Evolutionary conservation across 2,329 filamentous ascomycete genomes (phyloP), one percentile per base, ranked within the genome.

Genomic region (Epichloe baconii): DNA sequence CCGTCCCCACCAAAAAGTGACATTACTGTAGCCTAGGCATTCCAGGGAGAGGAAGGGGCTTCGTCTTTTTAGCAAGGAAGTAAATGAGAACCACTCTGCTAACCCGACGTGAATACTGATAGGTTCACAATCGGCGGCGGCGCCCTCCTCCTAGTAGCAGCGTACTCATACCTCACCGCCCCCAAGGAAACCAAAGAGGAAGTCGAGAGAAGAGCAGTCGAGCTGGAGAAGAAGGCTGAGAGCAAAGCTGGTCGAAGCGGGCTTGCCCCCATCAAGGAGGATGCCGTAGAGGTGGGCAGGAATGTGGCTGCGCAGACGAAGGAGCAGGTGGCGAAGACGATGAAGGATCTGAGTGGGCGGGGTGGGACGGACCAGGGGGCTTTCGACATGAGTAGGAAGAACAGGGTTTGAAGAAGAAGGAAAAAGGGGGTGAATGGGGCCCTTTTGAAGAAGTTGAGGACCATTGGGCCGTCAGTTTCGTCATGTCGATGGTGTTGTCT

Each of bases 291-390:
- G 23, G 14, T 34, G 14, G 21, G 42, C 34, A 40, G 36, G 41
- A 45, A 52, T 19, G 31, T 46, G 5, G 45, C 21, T 34, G 44
- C 26, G 17, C 53, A 51, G 19, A 55, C 61, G 12, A 54, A 56
- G 50, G 55, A 59, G 1, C 59, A 58, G 23, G 61, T 58, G 17
- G 52, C 56, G n/a, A 54, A 56, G 31, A 53, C 61, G 7, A 54
- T 64, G 44, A 56, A 56, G 10, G 59, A 64, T 54, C 42, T 67
- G 54, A 66, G 64, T 19, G 64, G 64, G 2, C 54, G 62, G 43
- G 65, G 60, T 44, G 56, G 54, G 58, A 58, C 2, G 47, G 58
- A 35, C 55, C 56, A 65, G 57, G 62, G 62, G 62, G 62, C 3
- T 67, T 66, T 52, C 57, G 64, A 38, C 54, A 59, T 37, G 64